Evolutionary conservation across 2,329 filamentous ascomycete genomes (phyloP).

Genomic region (Nakataea oryzae): DNA sequence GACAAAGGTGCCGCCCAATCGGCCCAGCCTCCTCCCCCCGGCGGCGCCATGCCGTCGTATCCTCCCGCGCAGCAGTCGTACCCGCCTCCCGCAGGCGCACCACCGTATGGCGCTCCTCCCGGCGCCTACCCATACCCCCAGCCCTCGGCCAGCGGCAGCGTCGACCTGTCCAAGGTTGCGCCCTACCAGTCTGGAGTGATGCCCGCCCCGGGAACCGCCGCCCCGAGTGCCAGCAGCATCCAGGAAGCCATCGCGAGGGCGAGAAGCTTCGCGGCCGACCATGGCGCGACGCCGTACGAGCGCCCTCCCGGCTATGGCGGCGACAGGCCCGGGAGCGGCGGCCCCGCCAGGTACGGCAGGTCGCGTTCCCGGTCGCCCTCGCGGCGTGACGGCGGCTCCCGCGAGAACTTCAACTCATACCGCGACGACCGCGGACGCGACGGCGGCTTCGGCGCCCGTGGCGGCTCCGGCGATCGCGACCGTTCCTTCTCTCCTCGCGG

Average conservation of each 20-base stretch:
- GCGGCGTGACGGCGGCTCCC: constrained; percentile 62
- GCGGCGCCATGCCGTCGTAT: constrained; percentile 6
- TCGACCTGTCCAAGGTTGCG: constrained; percentile 57
- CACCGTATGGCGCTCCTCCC: constrained; percentile 8
- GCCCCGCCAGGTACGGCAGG: constrained; percentile 44
- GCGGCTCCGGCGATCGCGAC: constrained; percentile 30
- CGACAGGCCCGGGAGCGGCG: constrained; percentile 27
- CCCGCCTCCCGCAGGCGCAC: constrained; percentile 6
- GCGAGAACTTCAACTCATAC: constrained; percentile 73
- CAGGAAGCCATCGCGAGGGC: constrained; percentile 78
- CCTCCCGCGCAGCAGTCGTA: constrained; percentile 9
- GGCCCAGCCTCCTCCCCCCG: not conserved
- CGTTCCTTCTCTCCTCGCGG: constrained; percentile 54
- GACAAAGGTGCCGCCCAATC: constrained; percentile 1
- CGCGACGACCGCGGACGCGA: constrained; percentile 56
- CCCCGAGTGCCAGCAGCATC: constrained; percentile 72
- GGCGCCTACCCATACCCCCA: constrained; percentile 36
- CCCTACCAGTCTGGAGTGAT: constrained; percentile 1
- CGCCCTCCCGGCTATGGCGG: constrained; percentile 35
- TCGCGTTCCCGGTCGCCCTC: constrained; percentile 60
- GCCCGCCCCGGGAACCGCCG: constrained; percentile 39
- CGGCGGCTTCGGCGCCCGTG: constrained; percentile 40
- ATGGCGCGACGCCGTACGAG: constrained; percentile 57
- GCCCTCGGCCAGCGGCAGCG: constrained; percentile 62
- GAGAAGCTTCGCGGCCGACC: constrained; percentile 70